Percentiles rank a stretch among this genome's conserved stretches.
These are phyloP conservation scores for Blastobotrys parvus DNA, from an alignment of 805 yeast genomes.

Conservation along the genomic window DNA sequence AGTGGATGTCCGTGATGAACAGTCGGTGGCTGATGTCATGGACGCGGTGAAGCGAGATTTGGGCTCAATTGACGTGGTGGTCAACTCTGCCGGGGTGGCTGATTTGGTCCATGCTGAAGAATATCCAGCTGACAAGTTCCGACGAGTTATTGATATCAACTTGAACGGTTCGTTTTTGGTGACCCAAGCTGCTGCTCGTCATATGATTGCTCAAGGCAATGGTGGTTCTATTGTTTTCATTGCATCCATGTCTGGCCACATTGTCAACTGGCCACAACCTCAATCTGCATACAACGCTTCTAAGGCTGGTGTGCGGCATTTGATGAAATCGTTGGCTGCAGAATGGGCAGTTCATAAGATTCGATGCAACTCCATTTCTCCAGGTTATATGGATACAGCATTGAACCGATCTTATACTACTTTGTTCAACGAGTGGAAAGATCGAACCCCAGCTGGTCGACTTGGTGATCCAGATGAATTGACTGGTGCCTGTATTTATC, in stretches of 20 bases:
- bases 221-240: constrained; percentile 55
- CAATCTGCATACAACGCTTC: constrained; percentile 65
- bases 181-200: constrained; percentile 57
- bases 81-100: constrained; percentile 61
- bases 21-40: constrained; percentile 41
- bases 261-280: constrained; percentile 67
- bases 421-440: constrained; percentile 48
- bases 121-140: constrained; percentile 56
- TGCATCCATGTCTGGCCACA: constrained; percentile 65
- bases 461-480: constrained; percentile 66
- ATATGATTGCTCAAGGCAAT: constrained; percentile 48
- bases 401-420: constrained; percentile 53
- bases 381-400: constrained; percentile 66
- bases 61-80: constrained; percentile 46
- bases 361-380: constrained; percentile 59
- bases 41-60: constrained; percentile 45
- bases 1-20: constrained; percentile 52
- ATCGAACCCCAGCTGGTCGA: constrained; percentile 57
- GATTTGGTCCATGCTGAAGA: constrained; percentile 64
- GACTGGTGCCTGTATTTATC: constrained; percentile 58
- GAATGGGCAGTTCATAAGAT: constrained; percentile 66
- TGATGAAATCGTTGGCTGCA: constrained; percentile 58
- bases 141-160: constrained; percentile 55
- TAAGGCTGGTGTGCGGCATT: constrained; percentile 63
- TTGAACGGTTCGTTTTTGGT: constrained; percentile 60